Conservation (phyloP, 805 yeast species). For the Metschnikowia cubensis region DNA sequence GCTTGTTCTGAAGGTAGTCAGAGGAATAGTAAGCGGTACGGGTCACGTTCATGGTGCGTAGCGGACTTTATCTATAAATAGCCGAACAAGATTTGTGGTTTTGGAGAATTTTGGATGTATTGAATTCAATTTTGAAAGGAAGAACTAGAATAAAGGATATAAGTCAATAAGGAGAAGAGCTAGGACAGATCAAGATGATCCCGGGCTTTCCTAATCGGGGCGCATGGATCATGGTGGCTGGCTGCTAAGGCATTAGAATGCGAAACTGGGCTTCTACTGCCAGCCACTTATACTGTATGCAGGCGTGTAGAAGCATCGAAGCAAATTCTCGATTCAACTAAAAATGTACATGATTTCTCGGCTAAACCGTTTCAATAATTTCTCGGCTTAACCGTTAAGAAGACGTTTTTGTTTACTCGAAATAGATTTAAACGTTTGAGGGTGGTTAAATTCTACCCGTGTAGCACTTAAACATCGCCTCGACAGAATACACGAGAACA, state of each 20-base stretch:
- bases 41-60: conserved; percentile 34
- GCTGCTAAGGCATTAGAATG: not conserved
- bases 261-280: not conserved
- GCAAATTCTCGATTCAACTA: not conserved
- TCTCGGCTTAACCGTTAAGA: too few species aligned
- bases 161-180: not conserved
- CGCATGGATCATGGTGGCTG: conserved; percentile 4
- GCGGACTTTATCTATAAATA: not conserved
- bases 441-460: too few species aligned
- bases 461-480: too few species aligned
- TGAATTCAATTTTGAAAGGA: too few species aligned
- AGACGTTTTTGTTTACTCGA: not conserved
- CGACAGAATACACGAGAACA: too few species aligned
- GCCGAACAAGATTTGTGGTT: not conserved
- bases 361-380: too few species aligned
- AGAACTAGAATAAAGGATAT: not conserved
- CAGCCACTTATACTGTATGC: not conserved
- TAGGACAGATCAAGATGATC: not conserved
- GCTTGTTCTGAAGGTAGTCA: conserved; percentile 24
- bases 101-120: not conserved
- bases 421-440: too few species aligned
- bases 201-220: conserved; percentile 1
- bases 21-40: conserved; percentile 39
- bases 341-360: not conserved
- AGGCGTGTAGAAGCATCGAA: not conserved